A percentile compares a stretch with the other conserved stretches of the same genome.
These are phyloP conservation scores for Byssochlamys sp. DNA, from an alignment of 2,329 filamentous ascomycete genomes.

Conservation along the genomic window DNA sequence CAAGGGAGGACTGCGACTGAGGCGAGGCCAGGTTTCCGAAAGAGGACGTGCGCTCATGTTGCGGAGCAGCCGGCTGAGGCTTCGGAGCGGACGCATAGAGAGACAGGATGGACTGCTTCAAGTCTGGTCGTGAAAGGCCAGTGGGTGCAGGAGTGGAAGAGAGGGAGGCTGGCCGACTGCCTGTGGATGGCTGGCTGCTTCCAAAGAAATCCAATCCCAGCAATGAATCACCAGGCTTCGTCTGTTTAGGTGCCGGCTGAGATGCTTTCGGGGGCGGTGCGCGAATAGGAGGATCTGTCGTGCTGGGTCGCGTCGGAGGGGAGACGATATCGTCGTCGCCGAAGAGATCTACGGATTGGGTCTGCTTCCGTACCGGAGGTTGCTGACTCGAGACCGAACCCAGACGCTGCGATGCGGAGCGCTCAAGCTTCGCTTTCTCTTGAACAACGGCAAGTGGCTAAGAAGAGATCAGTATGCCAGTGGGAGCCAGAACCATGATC, in stretches of 20 bases:
- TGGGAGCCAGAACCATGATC: slow-evolving; percentile 17
- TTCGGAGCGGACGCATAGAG: slow-evolving; percentile 79
- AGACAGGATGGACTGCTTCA: slow-evolving; percentile 95
- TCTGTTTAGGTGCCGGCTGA: slow-evolving; percentile 47
- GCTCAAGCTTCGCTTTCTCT: slow-evolving; percentile 59
- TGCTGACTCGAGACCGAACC: slow-evolving; percentile 35
- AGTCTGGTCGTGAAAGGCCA: slow-evolving; percentile 70
- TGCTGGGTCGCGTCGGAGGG: slow-evolving; percentile 60
- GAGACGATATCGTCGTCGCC: slow-evolving; percentile 58
- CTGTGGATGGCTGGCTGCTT: slow-evolving; percentile 57
- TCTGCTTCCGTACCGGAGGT: slow-evolving; percentile 31
- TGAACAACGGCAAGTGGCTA: slow-evolving; percentile 59
- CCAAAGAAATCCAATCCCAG: slow-evolving; percentile 89
- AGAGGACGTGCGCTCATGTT: slow-evolving; percentile 51
- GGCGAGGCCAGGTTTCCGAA: slow-evolving; percentile 60
- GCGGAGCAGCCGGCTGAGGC: slow-evolving; percentile 51
- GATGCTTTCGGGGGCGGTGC: slow-evolving; percentile 55
- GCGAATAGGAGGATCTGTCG: slow-evolving; percentile 56
- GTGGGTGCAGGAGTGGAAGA: slow-evolving; percentile 51
- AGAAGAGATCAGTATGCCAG: slow-evolving; percentile 11
- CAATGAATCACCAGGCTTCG: slow-evolving; percentile 73
- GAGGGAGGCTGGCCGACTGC: slow-evolving; percentile 68
- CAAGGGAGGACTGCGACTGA: slow-evolving; percentile 30
- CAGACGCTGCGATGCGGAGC: slow-evolving; percentile 47
- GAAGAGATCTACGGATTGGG: slow-evolving; percentile 65